A percentile compares a stretch with the other conserved stretches of the same genome.
phyloP scores from a whole-genome alignment of 1,284 basidiomycete species.

The Fomitiporia mediterranea region DNA sequence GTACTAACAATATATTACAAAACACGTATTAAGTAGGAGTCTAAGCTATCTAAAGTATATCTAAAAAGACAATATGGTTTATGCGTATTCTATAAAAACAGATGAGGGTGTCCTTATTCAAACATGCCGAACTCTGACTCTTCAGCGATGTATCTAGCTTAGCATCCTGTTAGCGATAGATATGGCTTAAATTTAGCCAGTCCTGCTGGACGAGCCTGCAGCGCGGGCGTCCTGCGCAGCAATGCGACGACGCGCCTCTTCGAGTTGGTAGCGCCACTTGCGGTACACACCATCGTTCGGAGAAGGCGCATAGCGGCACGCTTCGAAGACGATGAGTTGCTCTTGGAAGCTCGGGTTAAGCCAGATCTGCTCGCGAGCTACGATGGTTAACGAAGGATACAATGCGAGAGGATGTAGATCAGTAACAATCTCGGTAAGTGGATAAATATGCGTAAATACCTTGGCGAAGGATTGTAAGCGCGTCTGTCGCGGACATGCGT shows the following conservation, averaged over 20 bases:
- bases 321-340: slow-evolving; percentile 19
- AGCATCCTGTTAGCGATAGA: no score
- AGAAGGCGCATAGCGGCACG: slow-evolving; percentile 16
- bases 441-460: background rate
- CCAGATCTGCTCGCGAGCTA: slow-evolving; percentile 20
- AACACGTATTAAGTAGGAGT: no score
- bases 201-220: slow-evolving; percentile 6
- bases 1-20: no score
- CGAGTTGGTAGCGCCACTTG: slow-evolving; percentile 17
- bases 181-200: background rate
- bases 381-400: background rate
- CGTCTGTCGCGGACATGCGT: slow-evolving; percentile 19
- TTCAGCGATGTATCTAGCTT: no score
- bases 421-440: background rate
- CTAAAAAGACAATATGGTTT: no score
- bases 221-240: slow-evolving; percentile 1
- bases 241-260: slow-evolving; percentile 17
- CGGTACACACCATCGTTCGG: slow-evolving; percentile 17
- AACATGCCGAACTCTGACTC: no score
- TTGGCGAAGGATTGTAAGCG: slow-evolving; percentile 17
- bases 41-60: no score
- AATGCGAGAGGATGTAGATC: background rate
- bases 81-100: no score
- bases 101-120: no score
- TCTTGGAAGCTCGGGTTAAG: slow-evolving; percentile 21